Base-by-base conservation (phyloP, 306 rosid genomes). In the Cicer judaicum region DNA sequence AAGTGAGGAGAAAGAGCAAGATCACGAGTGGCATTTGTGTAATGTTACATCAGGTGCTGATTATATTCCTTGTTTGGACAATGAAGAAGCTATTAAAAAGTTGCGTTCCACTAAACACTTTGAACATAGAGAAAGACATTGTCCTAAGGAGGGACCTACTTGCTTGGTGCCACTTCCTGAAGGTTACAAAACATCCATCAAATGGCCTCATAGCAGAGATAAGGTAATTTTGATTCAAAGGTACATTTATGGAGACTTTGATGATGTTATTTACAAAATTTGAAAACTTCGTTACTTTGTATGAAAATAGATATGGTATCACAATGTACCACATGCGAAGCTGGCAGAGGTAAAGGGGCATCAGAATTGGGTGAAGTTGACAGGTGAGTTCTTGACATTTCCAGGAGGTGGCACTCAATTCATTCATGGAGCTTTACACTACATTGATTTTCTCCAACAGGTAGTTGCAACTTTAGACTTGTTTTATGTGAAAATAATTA, bases 391-490 rank as follows among this genome's bases (percentile, higher is more conserved):
- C 83, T 82, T 89, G 82, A 89, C 95, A 9, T 94, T 94, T 76
- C 98, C 98, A 0, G 98, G 98, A 18, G 98, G 98, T 53, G 98
- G 97, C 69, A 90, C 98, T 14, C 98, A 94, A 55, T 94, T 94
- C 85, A 87, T 91, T 56, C 91, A 89, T 62, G 98, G 98, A 60
- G 97, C 98, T 65, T 87, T 91, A 21, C 92, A 88, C 72, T 94
- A 94, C 87, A 94, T 91, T 50, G 97, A 91, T 78, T 91, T 88
- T 81, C 52, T 89, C 56, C 88, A 91, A 86, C 67, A 83, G 93
- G 97, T 93, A 74, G 44, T 75, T 5, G 18, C 43, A 55, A 13
- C 6, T 74, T 29, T 29, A 29, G 5, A 3, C 34, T 5, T 29
- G 34, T 29, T 29, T 29, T 29, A 5, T 29, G 34, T 29, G 34